Percentiles rank a stretch among this genome's conserved stretches.
These are phyloP conservation scores for Pythium oligandrum DNA, from an alignment of 352 stramenopile species.

Conservation along the genomic window DNA sequence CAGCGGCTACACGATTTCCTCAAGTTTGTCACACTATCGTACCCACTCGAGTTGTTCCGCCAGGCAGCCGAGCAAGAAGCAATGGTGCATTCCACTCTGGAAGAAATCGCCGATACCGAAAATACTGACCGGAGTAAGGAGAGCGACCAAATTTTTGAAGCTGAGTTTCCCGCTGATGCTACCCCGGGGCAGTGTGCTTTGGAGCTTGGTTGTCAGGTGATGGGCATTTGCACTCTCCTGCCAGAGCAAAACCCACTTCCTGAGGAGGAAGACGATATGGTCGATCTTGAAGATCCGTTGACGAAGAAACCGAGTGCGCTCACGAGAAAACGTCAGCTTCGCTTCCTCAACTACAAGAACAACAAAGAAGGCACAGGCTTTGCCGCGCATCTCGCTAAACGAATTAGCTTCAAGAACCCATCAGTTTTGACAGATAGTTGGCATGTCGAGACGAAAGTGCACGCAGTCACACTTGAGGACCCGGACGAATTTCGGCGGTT, in stretches of 20 bases:
- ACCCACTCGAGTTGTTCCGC: constrained; percentile 62
- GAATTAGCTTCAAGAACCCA: constrained; percentile 49
- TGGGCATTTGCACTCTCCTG: constrained; percentile 53
- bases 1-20: constrained; percentile 62
- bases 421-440: constrained; percentile 64
- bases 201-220: constrained; percentile 57
- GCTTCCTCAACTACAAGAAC: constrained; percentile 60
- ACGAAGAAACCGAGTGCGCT: constrained; percentile 12
- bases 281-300: constrained; percentile 12
- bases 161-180: constrained; percentile 66
- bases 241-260: constrained; percentile 27
- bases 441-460: constrained; percentile 67
- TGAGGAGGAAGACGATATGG: constrained; percentile 13
- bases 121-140: background rate
- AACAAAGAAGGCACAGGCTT: constrained; percentile 60
- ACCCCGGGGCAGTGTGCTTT: constrained; percentile 66
- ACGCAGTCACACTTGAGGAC: constrained; percentile 39
- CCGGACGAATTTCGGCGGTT: constrained; percentile 20
- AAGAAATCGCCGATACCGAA: constrained; percentile 25
- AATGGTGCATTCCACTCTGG: constrained; percentile 59
- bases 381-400: constrained; percentile 64
- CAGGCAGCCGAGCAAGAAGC: constrained; percentile 72
- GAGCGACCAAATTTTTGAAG: constrained; percentile 48
- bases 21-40: constrained; percentile 65
- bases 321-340: constrained; percentile 25